phyloP scores from a whole-genome alignment of 2,329 filamentous ascomycete genomes.

The Pseudogymnoascus sp. region DNA sequence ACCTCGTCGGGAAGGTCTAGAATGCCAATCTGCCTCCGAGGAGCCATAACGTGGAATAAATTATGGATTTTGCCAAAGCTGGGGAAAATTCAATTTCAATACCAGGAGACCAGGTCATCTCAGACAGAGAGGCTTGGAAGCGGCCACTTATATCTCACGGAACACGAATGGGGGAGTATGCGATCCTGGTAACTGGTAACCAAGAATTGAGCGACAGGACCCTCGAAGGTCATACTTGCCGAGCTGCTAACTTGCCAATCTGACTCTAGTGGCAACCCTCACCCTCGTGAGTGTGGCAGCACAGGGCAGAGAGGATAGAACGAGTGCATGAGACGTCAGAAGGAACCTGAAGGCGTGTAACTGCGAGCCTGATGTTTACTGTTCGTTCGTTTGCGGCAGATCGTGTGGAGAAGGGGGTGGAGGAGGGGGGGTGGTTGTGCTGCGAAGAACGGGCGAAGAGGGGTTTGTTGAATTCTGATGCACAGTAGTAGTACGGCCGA shows the following conservation, averaged over 20 bases:
- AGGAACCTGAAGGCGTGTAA: not conserved
- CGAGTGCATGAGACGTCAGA: not conserved
- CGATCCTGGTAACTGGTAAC: slow-evolving; percentile 1
- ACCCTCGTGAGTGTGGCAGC: slow-evolving; percentile 2
- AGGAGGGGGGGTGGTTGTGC: not conserved
- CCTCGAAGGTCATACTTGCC: not conserved
- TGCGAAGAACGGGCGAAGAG: not conserved
- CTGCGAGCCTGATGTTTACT: not conserved
- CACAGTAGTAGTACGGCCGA: slow-evolving; percentile 2
- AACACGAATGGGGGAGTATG: not conserved
- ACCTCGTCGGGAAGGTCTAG: slow-evolving; percentile 5
- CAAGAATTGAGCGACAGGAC: slow-evolving; percentile 5
- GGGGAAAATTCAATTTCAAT: slow-evolving; percentile 6
- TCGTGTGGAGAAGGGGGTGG: not conserved
- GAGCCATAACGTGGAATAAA: slow-evolving; percentile 4
- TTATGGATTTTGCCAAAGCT: slow-evolving; percentile 4
- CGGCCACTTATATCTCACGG: slow-evolving; percentile 3
- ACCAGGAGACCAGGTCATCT: slow-evolving; percentile 5
- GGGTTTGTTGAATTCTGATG: not conserved
- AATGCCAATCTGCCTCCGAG: slow-evolving; percentile 4
- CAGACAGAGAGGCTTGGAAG: not conserved
- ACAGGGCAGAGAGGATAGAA: not conserved
- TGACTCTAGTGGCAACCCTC: not conserved
- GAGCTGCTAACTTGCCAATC: not conserved
- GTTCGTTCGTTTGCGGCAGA: not conserved